Base-by-base conservation (phyloP, 768 basidiomycete species). In the Auricularia sp. region DNA sequence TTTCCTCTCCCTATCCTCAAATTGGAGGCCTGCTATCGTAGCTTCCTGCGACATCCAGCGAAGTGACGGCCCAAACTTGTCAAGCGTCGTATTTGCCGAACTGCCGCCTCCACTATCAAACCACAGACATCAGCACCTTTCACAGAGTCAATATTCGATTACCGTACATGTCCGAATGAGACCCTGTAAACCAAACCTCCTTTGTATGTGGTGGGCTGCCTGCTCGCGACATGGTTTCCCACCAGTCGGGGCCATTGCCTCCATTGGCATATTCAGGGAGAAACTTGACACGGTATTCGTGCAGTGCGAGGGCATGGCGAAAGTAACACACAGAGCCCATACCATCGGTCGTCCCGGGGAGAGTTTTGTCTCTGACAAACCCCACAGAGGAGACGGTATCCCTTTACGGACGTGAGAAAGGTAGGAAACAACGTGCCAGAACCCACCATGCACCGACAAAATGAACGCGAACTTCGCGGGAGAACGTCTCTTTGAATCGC, bases 401-500 rank as follows among this genome's bases (percentile, higher is more conserved):
- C 47, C 47, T 51, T 7, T 1, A 4, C 5, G 2, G 2, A 2
- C 2, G 12, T 42, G 12, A 42, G 23, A n/a, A n/a, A n/a, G n/a
- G n/a, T n/a, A n/a, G n/a, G n/a, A n/a, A n/a, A n/a, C n/a, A n/a
- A n/a, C n/a, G n/a, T n/a, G n/a, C n/a, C n/a, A n/a, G n/a, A n/a
- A n/a, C n/a, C n/a, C n/a, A 80, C 80, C 80, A 81, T n/a, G 73
- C 76, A 3, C 80, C 80, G 5, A 81, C 70, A 61, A 81, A 81
- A 67, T 81, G 78, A 2, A 80, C 73, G 29, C 68, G 70, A 39
- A 79, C 75, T 10, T 73, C 16, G 59, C 71, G 67, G 47, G 77
- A 77, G 61, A 79, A 79, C 2, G 77, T 74, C 23, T 66, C 64
- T 43, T 73, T 77, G 67, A 80, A 79, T 8, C 64, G 65, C 43